Base-by-base conservation (phyloP, 2,329 filamentous ascomycete species). In the Sarocladiaceae sp. region DNA sequence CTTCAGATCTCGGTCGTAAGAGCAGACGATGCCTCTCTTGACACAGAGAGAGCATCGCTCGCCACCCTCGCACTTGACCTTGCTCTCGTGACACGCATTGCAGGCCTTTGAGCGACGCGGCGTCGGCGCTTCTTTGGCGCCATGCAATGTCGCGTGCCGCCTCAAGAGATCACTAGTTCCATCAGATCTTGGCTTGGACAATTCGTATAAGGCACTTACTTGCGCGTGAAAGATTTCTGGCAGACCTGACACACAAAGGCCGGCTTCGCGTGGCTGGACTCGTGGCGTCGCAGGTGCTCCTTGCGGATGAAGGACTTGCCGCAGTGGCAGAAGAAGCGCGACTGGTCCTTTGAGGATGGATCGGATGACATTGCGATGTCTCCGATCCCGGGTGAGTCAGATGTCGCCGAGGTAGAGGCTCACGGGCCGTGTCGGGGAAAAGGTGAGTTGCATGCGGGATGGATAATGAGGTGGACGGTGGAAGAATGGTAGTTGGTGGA, bases 51-150 rank as follows among this genome's bases (percentile, higher is more conserved):
- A 58, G 34, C 68, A 71, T 19, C 56, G 58, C 2, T 52, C 45
- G 11, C 64, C 62, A 2, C 68, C 68, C 46, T 67, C 62, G 41
- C 68, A 71, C 47, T 67, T 69, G 2, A 63, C 68, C 53, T 71
- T 72, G 47, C 64, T 68, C n/a, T 61, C 54, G 39, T 67, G 68
- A 21, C 68, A 72, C 6, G 63, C 57, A 48, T 68, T 59, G 40
- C 69, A 72, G 9, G 69, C 68, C 6, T 60, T 57, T 21, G 62
- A 63, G 19, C 59, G 60, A 35, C 67, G 58, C 4, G 56, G 53
- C 21, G 61, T 58, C 5, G 59, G 57, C 2, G 51, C 49, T 6
- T 39, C 48, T 2, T 57, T 53, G 31, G 51, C 54, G 37, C 61
- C 62, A 51, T 67, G 64, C 5, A 63, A 55, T 7, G 55, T 51